phyloP scores from a whole-genome alignment of 2,329 filamentous ascomycete genomes.

The Penicillium sp. region DNA sequence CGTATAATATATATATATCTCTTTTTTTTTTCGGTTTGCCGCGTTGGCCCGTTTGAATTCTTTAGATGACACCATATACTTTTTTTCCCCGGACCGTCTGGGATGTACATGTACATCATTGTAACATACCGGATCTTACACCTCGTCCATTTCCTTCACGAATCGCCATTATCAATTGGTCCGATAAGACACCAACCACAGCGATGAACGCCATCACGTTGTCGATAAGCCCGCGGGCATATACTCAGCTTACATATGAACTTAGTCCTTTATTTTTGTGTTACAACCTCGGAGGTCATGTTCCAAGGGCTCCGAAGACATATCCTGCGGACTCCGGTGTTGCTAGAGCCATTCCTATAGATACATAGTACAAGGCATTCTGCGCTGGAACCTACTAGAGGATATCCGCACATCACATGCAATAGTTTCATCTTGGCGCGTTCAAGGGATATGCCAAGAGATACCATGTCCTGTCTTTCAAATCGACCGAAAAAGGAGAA shows the following conservation, averaged over 20 bases:
- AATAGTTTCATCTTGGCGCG: conserved; percentile 12
- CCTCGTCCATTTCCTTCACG: conserved; percentile 14
- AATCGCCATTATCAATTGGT: conserved; percentile 23
- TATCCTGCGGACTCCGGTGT: not conserved
- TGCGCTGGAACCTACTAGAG: not conserved
- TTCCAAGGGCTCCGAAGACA: not conserved
- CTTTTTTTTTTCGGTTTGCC: not conserved
- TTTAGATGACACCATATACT: not conserved
- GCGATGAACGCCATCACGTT: conserved; percentile 30
- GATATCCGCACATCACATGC: not conserved
- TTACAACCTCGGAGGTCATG: not conserved
- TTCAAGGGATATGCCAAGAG: conserved; percentile 13
- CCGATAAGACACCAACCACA: conserved; percentile 37
- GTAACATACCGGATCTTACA: not conserved
- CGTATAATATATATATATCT: not conserved
- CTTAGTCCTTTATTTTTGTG: not conserved
- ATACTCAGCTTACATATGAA: conserved; percentile 1
- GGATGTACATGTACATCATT: not conserved
- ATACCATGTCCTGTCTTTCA: not conserved
- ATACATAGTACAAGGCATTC: not conserved
- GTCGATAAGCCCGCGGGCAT: conserved; percentile 6
- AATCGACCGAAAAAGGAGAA: not conserved
- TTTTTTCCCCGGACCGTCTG: not conserved
- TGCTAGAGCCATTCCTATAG: not conserved
- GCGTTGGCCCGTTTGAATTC: conserved; percentile 1